These are phyloP conservation scores for Prorocentrum cordatum DNA, from an alignment of 169 alveolate species.

Conservation along the genomic window DNA sequence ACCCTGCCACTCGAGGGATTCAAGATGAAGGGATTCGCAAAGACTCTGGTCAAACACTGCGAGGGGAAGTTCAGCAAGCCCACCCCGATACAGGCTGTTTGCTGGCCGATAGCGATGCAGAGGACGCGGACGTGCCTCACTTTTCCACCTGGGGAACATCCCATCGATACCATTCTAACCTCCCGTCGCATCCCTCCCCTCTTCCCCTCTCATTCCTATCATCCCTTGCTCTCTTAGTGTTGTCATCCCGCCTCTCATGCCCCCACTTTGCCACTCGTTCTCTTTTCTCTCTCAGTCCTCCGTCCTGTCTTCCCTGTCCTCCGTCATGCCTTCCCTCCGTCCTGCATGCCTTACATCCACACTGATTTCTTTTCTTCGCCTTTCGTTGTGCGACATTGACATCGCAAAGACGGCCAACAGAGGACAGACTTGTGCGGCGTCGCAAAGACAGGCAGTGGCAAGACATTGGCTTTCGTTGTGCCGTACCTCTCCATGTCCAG, in stretches of 20 bases:
- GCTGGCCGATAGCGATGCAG: slow-evolving; percentile 63
- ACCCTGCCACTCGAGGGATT: too few relatives aligned
- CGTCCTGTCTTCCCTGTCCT: neutral
- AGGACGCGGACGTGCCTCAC: neutral
- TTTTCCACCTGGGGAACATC: neutral
- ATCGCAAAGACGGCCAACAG: too few relatives aligned
- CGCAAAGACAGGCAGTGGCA: slow-evolving; percentile 65
- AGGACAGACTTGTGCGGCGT: slow-evolving; percentile 46
- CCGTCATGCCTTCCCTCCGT: neutral
- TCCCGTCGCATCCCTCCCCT: too few relatives aligned
- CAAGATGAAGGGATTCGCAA: slow-evolving; percentile 60
- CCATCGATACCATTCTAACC: too few relatives aligned
- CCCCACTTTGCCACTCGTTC: too few relatives aligned
- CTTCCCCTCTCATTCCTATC: too few relatives aligned
- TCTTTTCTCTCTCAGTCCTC: neutral
- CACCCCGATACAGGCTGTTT: slow-evolving; percentile 25
- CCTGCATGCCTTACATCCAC: too few relatives aligned
- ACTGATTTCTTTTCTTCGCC: too few relatives aligned
- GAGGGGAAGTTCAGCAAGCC: slow-evolving; percentile 12
- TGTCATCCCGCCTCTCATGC: too few relatives aligned
- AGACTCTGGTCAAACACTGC: slow-evolving; percentile 14
- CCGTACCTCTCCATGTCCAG: slow-evolving; percentile 57
- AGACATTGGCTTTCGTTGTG: slow-evolving; percentile 49
- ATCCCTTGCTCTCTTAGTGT: too few relatives aligned
- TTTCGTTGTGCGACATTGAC: too few relatives aligned